Evolutionary conservation across 2,329 filamentous ascomycete species (phyloP), one percentile per base, ranked within the genome.

Genomic region (Exserohilum rostratum): DNA sequence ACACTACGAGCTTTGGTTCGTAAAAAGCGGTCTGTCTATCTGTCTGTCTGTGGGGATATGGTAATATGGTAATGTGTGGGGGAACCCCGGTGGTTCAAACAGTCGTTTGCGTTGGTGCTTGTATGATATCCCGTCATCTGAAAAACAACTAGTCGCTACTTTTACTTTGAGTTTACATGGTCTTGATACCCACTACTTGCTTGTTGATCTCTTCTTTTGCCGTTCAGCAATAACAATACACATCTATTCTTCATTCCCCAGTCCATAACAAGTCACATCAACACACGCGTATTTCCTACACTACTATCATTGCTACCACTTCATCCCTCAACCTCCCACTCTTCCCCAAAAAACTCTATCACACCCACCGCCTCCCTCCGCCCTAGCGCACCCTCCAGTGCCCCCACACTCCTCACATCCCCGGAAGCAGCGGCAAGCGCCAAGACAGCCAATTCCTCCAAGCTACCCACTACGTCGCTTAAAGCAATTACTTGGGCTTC

Each of bases 311-410:
- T 25, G 13, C 5, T n/a, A 3, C 29, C 7, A 13, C 10, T n/a
- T 59, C 18, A 59, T 1, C 57, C 57, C 22, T 63, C 54, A 12
- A 69, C 37, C 50, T 69, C 67, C 61, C 65, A 75, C 55, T 76
- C 73, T 2, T 70, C 68, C 6, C 22, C 42, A 42, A 70, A 76
- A 55, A 76, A 76, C 15, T 73, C 69, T 1, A 64, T 56, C 31
- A 76, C 57, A 12, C 60, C 57, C 6, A 27, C 20, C 13, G 67
- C 60, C 22, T 40, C 57, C 25, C 64, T 55, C 9, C 7, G 25
- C 0, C 70, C 74, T 18, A 76, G 50, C 6, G 67, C 62, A 9
- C 31, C 25, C 37, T 61, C 57, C n/a, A 75, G 38, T 33, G 17
- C 60, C 20, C 40, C 50, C 22, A 50, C 45, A 38, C 53, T 48